Percentiles rank a stretch among this genome's conserved stretches.
phyloP scores from a whole-genome alignment of 345 rosid species.

The Cardamine occulta region DNA sequence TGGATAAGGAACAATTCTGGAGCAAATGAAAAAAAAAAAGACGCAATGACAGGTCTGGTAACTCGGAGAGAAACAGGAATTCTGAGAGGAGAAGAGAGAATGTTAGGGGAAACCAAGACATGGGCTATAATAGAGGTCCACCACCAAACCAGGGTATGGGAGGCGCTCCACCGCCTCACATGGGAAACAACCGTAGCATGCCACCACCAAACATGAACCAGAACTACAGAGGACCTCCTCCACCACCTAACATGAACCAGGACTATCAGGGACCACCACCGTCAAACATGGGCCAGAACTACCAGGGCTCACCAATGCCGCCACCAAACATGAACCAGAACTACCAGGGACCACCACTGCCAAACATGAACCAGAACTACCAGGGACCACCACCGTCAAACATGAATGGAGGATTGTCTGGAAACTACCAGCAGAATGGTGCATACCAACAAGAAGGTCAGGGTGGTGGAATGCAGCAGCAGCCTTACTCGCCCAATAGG shows the following conservation, averaged over 20 bases:
- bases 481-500: constrained; percentile 19
- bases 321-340: neutral
- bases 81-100: constrained; percentile 87
- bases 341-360: too few relatives aligned
- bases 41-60: constrained; percentile 77
- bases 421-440: constrained; percentile 21
- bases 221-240: neutral
- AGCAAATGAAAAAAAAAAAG: constrained; percentile 80
- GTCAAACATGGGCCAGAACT: neutral
- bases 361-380: neutral
- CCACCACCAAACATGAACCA: neutral
- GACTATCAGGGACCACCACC: neutral
- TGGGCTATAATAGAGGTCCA: constrained; percentile 31
- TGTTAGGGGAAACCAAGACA: constrained; percentile 24
- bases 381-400: neutral
- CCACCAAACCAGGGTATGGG: constrained; percentile 47
- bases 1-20: constrained; percentile 88
- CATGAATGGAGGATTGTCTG: constrained; percentile 7
- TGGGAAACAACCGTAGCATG: neutral
- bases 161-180: constrained; percentile 37
- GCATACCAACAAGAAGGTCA: constrained; percentile 34
- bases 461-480: neutral
- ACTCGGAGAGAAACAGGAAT: constrained; percentile 68
- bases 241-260: neutral
- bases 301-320: neutral